Base-by-base conservation (phyloP, 495 filamentous ascomycete genomes). In the Chaetomium tenue region DNA sequence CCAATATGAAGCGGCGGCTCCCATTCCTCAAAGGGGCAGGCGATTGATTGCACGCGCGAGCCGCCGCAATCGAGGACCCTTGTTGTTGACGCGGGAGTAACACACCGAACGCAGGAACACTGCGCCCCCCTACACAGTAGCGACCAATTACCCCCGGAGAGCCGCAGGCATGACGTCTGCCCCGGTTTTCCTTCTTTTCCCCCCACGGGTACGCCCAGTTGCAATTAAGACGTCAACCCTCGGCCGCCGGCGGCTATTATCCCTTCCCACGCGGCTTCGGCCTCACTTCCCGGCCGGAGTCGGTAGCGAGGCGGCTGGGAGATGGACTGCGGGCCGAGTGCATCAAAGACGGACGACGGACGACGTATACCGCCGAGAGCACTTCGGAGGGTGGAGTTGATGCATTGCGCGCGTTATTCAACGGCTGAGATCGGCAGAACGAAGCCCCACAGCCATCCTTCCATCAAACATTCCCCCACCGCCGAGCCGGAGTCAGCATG, bases 1-100 rank as follows among this genome's bases (percentile, higher is more conserved):
- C 48, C 59, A 50, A 52, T 61, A 61, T 61, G 25, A 44, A n/a
- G 46, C 28, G 59, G 44, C 59, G 48, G 47, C 20, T 51, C n/a
- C 22, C 59, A 25, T 25, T 18, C 3, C 46, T 42, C 47, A 23
- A 61, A 51, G 8, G 3, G 59, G 59, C 37, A 61, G 33, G 47
- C 30, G 12, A 26, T 52, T 52, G 30, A 61, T 42, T 61, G 59
- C 44, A 51, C 2, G 18, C 28, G 44, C 18, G 46, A 60, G 25
- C 57, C 44, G 58, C 44, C n/a, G 23, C 55, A 56, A 56, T 56
- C 18, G 42, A 9, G 7, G 44, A 16, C 33, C 33, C 33, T 37
- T 37, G 33, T 37, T 37, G 33, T 37, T 12, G 9, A 37, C 6
- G 33, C 33, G 8, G 9, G 33, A 37, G 33, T 11, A 37, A 18